Evolutionary conservation across 2,329 filamentous ascomycete species (phyloP), one percentile per base, ranked within the genome.

Genomic region (Fusarium annulatum): DNA sequence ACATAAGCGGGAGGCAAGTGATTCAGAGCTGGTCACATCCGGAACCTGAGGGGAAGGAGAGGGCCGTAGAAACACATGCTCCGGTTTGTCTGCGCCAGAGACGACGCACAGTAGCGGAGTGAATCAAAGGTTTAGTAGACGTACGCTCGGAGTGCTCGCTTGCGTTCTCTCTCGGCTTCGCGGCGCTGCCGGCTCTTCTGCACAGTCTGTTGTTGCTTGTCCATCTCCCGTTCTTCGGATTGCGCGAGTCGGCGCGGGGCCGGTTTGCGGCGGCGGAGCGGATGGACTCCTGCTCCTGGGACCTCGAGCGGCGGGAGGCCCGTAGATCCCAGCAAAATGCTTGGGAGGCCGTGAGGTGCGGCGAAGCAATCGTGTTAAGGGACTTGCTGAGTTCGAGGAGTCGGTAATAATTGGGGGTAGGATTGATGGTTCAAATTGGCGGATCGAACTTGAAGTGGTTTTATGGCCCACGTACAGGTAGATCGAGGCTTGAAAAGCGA

Each of bases 181-280:
- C 76, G 77, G 67, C 77, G 77, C 69, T 78, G 75, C 76, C 73
- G 77, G 61, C 72, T 75, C 72, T 78, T 78, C 64, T 78, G 76
- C 66, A 78, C 73, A 67, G 49, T 77, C 63, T 78, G 76, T 61
- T 76, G 67, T 78, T 78, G 76, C 65, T 76, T 76, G 64, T 78
- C 76, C 76, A 78, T 78, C 76, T 78, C 76, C 75, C 76, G 76
- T 69, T 67, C 77, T 62, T 58, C 42, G 18, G 66, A 68, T 51
- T 69, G 76, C 72, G 72, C 75, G 72, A 73, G 64, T 71, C 66
- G 67, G 72, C 76, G 76, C 72, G 74, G 76, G 76, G 76, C 76
- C 73, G 75, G 30, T 51, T 77, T 76, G 72, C 75, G 73, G 75
- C 73, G 72, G 63, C 72, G 60, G 69, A 66, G 70, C 61, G 52